Percentiles rank a stretch among this genome's conserved stretches.
phyloP scores from a whole-genome alignment of 441 rosid species.

The Euphorbia corollata region DNA sequence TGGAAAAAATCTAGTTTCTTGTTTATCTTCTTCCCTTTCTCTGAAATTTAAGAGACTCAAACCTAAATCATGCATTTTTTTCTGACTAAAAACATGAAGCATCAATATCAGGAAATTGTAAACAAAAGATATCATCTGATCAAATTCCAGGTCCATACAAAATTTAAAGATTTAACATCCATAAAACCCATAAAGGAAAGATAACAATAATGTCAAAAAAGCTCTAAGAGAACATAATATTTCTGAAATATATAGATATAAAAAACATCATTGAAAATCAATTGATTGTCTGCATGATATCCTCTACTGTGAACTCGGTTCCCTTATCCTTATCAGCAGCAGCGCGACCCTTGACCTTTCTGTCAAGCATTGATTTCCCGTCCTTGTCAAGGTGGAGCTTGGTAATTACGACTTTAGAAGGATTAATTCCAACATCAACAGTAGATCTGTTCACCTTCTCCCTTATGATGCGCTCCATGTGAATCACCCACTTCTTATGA shows the following conservation, averaged over 20 bases:
- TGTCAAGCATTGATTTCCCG: conserved; percentile 56
- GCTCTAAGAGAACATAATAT: background rate
- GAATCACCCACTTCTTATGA: conserved; percentile 82
- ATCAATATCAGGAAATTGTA: background rate
- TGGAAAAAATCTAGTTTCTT: too few relatives aligned
- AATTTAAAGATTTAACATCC: background rate
- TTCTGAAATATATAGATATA: background rate
- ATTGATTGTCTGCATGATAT: conserved; percentile 70
- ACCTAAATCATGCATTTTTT: too few relatives aligned
- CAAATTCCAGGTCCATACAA: background rate
- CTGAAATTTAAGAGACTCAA: too few relatives aligned
- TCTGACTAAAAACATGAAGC: too few relatives aligned
- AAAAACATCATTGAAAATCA: conserved; percentile 19
- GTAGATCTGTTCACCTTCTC: conserved; percentile 83
- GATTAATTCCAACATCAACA: conserved; percentile 66
- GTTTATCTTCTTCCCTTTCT: too few relatives aligned
- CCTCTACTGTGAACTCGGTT: conserved; percentile 66
- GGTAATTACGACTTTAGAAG: conserved; percentile 67
- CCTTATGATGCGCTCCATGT: conserved; percentile 72
- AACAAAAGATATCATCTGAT: background rate
- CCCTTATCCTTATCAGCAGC: conserved; percentile 81
- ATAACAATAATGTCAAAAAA: background rate
- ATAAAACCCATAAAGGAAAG: background rate
- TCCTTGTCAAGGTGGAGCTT: conserved; percentile 83
- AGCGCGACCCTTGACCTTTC: conserved; percentile 77